A percentile compares a stretch with the other conserved stretches of the same genome.
These are phyloP conservation scores for Aspergillus viridinutans DNA, from an alignment of 2,329 filamentous ascomycete genomes.

Conservation along the genomic window DNA sequence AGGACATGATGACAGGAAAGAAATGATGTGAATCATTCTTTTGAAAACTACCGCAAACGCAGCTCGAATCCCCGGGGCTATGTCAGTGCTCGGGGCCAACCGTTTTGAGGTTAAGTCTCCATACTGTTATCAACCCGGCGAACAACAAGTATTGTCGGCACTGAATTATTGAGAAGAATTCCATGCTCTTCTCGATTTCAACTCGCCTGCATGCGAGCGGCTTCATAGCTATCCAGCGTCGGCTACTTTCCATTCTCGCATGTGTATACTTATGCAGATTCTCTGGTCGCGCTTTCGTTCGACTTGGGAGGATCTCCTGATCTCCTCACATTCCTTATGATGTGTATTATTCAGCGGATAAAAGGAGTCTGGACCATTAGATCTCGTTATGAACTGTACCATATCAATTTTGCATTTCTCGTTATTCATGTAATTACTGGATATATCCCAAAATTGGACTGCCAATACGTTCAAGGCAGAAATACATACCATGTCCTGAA, in stretches of 20 bases:
- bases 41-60: background rate
- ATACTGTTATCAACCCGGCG: background rate
- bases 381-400: conserved; percentile 10
- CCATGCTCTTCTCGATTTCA: background rate
- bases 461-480: background rate
- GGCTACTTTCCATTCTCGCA: background rate
- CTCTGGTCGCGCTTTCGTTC: background rate
- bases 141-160: background rate
- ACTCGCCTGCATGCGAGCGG: background rate
- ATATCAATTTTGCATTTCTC: conserved; percentile 9
- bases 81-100: background rate
- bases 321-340: background rate
- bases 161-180: background rate
- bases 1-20: conserved; percentile 15
- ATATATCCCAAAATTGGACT: conserved; percentile 4
- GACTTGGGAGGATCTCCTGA: background rate
- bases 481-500: background rate
- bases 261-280: background rate
- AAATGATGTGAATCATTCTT: conserved; percentile 7
- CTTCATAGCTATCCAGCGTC: background rate
- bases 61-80: background rate
- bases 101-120: no score
- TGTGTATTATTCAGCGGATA: background rate
- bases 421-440: conserved; percentile 12
- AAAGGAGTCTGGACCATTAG: background rate